A percentile compares a stretch with the other conserved stretches of the same genome.
Evolutionary conservation across 2,329 filamentous ascomycete species (phyloP).

Genomic region (Colletotrichum musae): DNA sequence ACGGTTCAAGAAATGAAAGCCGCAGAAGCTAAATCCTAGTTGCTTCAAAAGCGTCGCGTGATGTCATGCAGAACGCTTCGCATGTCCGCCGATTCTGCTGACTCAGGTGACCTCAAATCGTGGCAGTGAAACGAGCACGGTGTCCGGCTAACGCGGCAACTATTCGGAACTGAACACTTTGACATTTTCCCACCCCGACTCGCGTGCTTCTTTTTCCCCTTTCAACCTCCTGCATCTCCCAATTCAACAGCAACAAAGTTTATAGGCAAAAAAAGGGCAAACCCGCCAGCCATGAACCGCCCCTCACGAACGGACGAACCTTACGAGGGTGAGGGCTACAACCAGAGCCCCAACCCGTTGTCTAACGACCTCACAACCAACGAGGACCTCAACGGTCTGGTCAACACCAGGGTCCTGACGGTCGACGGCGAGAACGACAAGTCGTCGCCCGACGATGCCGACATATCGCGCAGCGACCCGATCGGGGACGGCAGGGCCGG

Average conservation of each 20-base stretch:
- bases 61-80: neutral
- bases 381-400: slow-evolving; percentile 60
- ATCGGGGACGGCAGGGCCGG: slow-evolving; percentile 2
- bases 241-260: neutral
- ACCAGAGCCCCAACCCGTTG: slow-evolving; percentile 63
- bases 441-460: slow-evolving; percentile 8
- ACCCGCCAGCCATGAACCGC: slow-evolving; percentile 37
- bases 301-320: slow-evolving; percentile 43
- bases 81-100: neutral
- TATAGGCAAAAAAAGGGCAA: no score
- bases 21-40: no score
- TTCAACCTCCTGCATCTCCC: neutral
- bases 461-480: neutral
- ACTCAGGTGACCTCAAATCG: slow-evolving; percentile 10
- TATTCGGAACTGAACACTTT: slow-evolving; percentile 6
- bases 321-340: slow-evolving; percentile 52
- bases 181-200: neutral
- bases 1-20: no score
- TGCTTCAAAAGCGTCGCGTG: neutral
- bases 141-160: slow-evolving; percentile 22
- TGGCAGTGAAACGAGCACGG: slow-evolving; percentile 13
- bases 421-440: slow-evolving; percentile 8
- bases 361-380: slow-evolving; percentile 63
- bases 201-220: neutral
- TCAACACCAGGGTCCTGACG: slow-evolving; percentile 48